Evolutionary conservation across 768 basidiomycete species (phyloP), one percentile per base, ranked within the genome.

Genomic region (Gymnopilus dilepis): DNA sequence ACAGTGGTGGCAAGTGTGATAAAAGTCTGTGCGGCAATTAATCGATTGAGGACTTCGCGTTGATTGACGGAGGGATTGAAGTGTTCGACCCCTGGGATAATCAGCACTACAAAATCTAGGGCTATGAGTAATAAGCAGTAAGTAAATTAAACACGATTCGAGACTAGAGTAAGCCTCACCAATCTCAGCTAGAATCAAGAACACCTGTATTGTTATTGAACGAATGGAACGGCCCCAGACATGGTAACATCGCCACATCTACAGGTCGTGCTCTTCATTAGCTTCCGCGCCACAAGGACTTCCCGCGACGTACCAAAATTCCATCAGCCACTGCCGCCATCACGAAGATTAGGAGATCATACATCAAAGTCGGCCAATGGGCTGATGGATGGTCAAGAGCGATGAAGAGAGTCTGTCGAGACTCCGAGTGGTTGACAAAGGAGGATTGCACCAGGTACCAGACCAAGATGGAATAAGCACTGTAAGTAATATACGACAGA

Each of bases 201-300:
- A 38, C 12, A 43, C 22, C 17, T 43, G 56, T n/a, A 6, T 12
- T 4, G 22, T 6, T 30, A 58, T 58, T 13, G 47, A 21, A 0
- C 33, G 31, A 21, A 45, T 12, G 12, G 56, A 58, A 30, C 42
- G 19, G 15, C 11, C 45, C 56, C 56, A 58, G 0, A 58, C 24
- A 17, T 58, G 19, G 33, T 45, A 58, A n/a, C 56, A 58, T 38
- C 56, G 30, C 56, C 56, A 58, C 15, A 58, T 58, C 56, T 58
- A 26, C 12, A 30, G 13, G 2, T 5, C 24, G 15, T 15, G 2
- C 5, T 26, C 28, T 12, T 7, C 15, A 28, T 4, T 28, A 48
- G 47, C 13, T 26, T 2, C 26, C 28, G 3, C 4, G 17, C 13
- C 1, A n/a, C 17, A 1, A 5, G 6, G 3, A 8, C 7, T 17